These are phyloP conservation scores for Trifolium subterraneum DNA, from an alignment of 306 rosid species.

Conservation along the genomic window DNA sequence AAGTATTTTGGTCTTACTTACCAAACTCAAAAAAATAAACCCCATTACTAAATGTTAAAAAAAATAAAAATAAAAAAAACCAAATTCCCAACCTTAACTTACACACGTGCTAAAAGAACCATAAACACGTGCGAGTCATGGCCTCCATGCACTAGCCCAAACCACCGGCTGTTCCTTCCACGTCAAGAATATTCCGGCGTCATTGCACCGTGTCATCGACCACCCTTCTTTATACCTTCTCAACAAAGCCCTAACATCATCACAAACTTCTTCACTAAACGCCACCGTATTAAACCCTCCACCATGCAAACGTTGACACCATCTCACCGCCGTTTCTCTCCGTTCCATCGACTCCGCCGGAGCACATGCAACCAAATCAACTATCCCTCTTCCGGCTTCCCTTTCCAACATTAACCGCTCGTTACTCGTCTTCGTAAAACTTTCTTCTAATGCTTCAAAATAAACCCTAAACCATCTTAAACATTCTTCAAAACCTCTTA, in stretches of 20 bases:
- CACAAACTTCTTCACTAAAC: slow-evolving; percentile 88
- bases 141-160: slow-evolving; percentile 98
- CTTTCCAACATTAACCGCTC: slow-evolving; percentile 83
- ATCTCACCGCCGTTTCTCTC: slow-evolving; percentile 69
- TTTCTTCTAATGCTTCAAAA: slow-evolving; percentile 84
- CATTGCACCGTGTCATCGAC: slow-evolving; percentile 72
- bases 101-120: slow-evolving; percentile 44
- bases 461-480: slow-evolving; percentile 96
- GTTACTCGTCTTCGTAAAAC: slow-evolving; percentile 69
- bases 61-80: neutral
- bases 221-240: slow-evolving; percentile 94
- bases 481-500: slow-evolving; percentile 75
- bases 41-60: neutral
- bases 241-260: slow-evolving; percentile 81
- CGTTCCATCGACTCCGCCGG: slow-evolving; percentile 68
- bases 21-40: slow-evolving; percentile 32
- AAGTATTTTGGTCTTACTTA: slow-evolving; percentile 35
- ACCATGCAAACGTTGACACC: slow-evolving; percentile 79
- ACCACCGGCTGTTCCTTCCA: slow-evolving; percentile 95
- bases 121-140: slow-evolving; percentile 49
- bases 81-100: slow-evolving; percentile 14
- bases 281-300: slow-evolving; percentile 61
- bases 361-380: slow-evolving; percentile 74
- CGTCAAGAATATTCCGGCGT: slow-evolving; percentile 81
- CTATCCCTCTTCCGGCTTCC: slow-evolving; percentile 77